Conservation (phyloP, 2,329 filamentous ascomycete genomes). For the Trichoderma pleuroti region DNA sequence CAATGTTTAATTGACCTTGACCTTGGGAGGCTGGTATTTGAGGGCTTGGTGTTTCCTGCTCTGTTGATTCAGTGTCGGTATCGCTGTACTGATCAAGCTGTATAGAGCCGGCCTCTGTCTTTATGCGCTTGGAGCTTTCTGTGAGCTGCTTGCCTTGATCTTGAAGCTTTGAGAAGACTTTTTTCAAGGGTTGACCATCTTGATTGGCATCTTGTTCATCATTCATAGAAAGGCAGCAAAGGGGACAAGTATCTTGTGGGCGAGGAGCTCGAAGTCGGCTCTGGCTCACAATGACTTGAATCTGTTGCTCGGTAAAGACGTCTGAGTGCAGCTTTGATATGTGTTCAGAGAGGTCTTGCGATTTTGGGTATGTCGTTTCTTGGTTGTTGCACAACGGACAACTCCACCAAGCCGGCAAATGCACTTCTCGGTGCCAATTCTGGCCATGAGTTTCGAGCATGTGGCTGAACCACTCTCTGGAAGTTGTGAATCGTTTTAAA, state of each 20-base stretch:
- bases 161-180: fast-evolving
- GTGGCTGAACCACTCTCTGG: conserved; percentile 12
- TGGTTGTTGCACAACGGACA: conserved; percentile 16
- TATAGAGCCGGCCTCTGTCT: neutral
- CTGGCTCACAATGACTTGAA: neutral
- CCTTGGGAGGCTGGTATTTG: neutral
- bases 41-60: neutral
- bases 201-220: neutral
- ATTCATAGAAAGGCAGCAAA: conserved; percentile 5
- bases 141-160: neutral
- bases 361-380: neutral
- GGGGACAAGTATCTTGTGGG: neutral
- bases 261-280: neutral
- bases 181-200: neutral
- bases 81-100: neutral
- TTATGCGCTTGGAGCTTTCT: neutral
- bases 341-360: neutral
- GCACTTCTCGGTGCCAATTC: conserved; percentile 17
- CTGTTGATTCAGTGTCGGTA: no score
- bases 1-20: neutral
- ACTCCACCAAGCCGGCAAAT: conserved; percentile 11
- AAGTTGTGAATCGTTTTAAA: conserved; percentile 8
- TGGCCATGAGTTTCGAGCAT: conserved; percentile 16
- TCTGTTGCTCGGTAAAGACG: neutral
- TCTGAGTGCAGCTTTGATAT: neutral